A percentile compares a stretch with the other conserved stretches of the same genome.
phyloP scores from a whole-genome alignment of 768 basidiomycete genomes.

The Panaeolus cyanescens region DNA sequence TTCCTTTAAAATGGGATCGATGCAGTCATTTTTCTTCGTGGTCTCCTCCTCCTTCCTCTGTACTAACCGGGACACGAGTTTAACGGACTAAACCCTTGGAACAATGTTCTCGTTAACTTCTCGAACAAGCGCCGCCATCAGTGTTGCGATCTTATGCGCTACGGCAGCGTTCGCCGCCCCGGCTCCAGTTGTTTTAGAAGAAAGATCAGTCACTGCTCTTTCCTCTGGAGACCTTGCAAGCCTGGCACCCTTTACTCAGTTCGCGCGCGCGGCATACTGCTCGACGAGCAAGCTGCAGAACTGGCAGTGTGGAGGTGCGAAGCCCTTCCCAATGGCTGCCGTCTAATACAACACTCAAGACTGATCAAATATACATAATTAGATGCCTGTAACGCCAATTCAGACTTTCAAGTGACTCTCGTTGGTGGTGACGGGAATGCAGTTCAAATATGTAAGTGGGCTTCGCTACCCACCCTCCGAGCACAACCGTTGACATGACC shows the following conservation, averaged over 20 bases:
- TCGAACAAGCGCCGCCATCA: background rate
- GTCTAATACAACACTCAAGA: background rate
- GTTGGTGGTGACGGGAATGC: constrained; percentile 53
- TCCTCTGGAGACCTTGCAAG: constrained; percentile 32
- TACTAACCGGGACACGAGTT: background rate
- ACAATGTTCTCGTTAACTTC: background rate
- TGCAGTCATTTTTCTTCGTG: background rate
- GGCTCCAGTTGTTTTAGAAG: constrained; percentile 11
- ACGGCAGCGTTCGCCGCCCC: constrained; percentile 16
- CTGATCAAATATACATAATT: background rate
- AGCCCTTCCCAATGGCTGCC: background rate
- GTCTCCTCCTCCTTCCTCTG: background rate
- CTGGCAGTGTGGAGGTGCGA: constrained; percentile 49
- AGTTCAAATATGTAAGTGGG: constrained; percentile 47
- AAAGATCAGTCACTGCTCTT: constrained; percentile 22
- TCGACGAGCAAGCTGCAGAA: constrained; percentile 30
- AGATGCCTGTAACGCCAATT: constrained; percentile 43
- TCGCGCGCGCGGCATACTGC: constrained; percentile 61
- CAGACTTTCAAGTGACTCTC: constrained; percentile 41
- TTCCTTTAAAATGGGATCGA: background rate
- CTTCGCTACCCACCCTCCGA: too few relatives aligned
- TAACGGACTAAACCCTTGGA: background rate
- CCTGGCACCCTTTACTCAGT: constrained; percentile 50
- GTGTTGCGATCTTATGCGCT: background rate
- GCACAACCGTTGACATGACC: too few relatives aligned